Conservation (phyloP, 345 rosid species). For the Hibiscus syriacus region DNA sequence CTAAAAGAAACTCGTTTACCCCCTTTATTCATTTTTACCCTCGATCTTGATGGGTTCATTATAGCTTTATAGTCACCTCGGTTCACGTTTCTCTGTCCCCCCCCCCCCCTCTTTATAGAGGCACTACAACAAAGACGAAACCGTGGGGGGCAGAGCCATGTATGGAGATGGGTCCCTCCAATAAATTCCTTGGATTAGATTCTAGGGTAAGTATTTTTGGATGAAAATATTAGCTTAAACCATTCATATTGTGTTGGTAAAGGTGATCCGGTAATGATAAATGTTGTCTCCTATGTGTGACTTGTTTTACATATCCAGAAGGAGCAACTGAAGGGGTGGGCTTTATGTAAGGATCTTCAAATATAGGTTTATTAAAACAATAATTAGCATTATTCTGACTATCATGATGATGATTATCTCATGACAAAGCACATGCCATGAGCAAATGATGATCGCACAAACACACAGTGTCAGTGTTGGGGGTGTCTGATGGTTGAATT, state of each 20-base stretch:
- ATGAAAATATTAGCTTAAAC: no score
- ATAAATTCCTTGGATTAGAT: background rate
- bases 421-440: background rate
- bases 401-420: background rate
- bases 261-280: conserved; percentile 32
- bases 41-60: background rate
- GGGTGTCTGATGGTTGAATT: conserved; percentile 9
- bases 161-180: background rate
- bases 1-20: background rate
- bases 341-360: background rate
- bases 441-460: background rate
- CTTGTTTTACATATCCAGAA: background rate
- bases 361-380: conserved; percentile 1
- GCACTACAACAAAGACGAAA: no score
- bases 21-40: no score
- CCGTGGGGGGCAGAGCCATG: no score
- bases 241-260: conserved; percentile 45
- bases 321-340: background rate
- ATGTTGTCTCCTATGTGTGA: conserved; percentile 25
- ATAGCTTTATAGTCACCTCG: background rate
- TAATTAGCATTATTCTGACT: conserved; percentile 6
- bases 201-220: background rate
- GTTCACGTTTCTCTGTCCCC: background rate
- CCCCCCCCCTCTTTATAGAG: no score
- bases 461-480: background rate